Conservation (phyloP, 2,329 filamentous ascomycete species). For the Cryphonectria nitschkei region DNA sequence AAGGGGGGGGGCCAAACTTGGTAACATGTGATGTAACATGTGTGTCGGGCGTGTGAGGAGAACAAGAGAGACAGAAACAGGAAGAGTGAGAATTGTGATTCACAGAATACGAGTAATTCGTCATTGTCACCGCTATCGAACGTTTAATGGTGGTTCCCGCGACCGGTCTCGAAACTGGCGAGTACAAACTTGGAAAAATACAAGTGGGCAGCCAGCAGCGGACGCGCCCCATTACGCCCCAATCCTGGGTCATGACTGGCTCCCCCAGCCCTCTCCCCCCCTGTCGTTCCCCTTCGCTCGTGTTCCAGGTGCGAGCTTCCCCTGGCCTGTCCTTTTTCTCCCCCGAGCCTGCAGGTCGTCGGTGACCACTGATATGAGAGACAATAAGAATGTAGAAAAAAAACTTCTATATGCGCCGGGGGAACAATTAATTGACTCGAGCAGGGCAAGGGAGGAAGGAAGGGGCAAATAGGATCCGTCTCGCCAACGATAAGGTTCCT, state of each 20-base stretch:
- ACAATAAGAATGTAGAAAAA: not conserved
- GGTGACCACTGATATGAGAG: not conserved
- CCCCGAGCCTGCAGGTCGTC: not conserved
- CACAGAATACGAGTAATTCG: not conserved
- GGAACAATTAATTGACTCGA: not conserved
- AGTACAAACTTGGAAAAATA: not conserved
- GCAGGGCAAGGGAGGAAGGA: not conserved
- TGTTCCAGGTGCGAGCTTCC: constrained; percentile 6
- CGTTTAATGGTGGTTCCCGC: not conserved
- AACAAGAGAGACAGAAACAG: not conserved
- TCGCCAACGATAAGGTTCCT: not conserved
- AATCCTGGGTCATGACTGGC: not conserved
- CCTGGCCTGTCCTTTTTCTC: not conserved
- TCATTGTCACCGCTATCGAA: not conserved
- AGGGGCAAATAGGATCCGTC: not conserved
- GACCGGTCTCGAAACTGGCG: not conserved
- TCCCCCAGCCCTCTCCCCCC: not conserved
- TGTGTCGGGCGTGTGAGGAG: not conserved
- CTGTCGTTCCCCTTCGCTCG: not conserved
- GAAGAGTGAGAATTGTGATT: not conserved
- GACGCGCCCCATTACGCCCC: not conserved
- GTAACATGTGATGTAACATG: not conserved
- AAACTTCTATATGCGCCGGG: not conserved
- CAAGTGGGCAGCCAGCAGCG: not conserved
- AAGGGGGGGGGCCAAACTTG: not conserved